Base-by-base conservation (phyloP, 805 yeast genomes). In the Zygosaccharomyces kombuchaensis region DNA sequence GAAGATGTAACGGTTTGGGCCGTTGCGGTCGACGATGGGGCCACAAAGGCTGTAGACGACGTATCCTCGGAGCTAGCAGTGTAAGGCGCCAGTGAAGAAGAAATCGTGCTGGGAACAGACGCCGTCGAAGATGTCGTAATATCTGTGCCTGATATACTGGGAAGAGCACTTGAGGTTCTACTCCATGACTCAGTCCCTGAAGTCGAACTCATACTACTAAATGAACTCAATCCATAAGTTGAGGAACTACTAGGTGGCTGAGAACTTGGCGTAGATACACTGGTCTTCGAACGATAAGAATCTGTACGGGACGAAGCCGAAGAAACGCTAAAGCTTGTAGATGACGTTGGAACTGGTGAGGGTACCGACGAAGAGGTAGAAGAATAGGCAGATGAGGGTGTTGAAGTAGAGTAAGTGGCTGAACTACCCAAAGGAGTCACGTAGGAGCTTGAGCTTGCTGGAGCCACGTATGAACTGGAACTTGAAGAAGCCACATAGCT, bases 1-100 rank as follows among this genome's bases (percentile, higher is more conserved):
- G 47, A 21, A 23, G 48, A 29, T 2, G 46, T n/a, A 26, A 17
- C 40, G n/a, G 46, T 16, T 25, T 32, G 16, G 6, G 49, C 23
- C 30, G 46, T 29, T 21, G 50, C 19, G 9, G 5, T 19, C 21
- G 45, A 21, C 4, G 49, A 31, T 13, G 46, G 25, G 17, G 45
- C 6, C 7, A 27, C 13, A 10, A 32, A 14, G n/a, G 41, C 23
- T 9, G 41, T 38, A 4, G 41, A 14, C 9, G 32, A 29, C 8
- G n/a, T 7, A 29, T 29, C 14, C 13, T 4, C 32, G 8, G 32
- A n/a, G 16, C 32, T n/a, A n/a, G 14, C 32, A 7, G 16, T 29
- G 16, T 29, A 29, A 12, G 3, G 4, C 23, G 13, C 41, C 4
- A n/a, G 22, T 12, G 34, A 27, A n/a, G 39, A 34, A n/a, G 43